Evolutionary conservation across 176 grass and related monocot genomes (phyloP).

Genomic region (Aegilops sharonensis): DNA sequence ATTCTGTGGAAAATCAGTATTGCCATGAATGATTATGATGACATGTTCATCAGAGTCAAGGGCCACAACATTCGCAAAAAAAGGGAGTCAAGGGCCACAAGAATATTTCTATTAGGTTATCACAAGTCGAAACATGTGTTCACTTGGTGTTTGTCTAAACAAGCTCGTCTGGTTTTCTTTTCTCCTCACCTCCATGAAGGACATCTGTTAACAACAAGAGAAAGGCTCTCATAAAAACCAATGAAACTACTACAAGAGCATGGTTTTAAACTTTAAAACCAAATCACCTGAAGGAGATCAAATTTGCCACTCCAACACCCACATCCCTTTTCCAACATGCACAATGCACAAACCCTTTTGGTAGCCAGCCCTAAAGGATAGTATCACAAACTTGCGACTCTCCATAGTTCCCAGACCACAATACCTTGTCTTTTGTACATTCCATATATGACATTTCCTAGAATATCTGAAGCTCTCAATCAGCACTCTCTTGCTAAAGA

Average conservation of each 20-base stretch:
- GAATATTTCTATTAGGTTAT: neutral
- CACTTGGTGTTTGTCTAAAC: neutral
- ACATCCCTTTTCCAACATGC: neutral
- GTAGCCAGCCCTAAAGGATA: neutral
- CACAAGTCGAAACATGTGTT: constrained; percentile 15
- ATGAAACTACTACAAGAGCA: neutral
- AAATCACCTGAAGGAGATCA: neutral
- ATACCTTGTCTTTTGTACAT: neutral
- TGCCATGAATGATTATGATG: neutral
- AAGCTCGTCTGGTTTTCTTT: constrained; percentile 1
- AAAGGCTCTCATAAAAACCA: constrained; percentile 6
- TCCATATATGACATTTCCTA: neutral
- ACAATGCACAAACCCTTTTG: no score
- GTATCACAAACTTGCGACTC: neutral
- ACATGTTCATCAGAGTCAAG: neutral
- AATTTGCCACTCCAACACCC: neutral
- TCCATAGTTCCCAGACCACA: neutral
- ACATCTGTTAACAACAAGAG: constrained; percentile 22
- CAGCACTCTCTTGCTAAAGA: constrained; percentile 10
- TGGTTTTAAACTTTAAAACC: neutral
- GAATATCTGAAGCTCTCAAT: neutral
- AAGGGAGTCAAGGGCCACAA: neutral
- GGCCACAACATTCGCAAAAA: neutral
- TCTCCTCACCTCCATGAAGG: neutral
- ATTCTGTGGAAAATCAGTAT: neutral